These are phyloP conservation scores for Salix koriyanagi DNA, from an alignment of 345 rosid genomes.

Conservation along the genomic window DNA sequence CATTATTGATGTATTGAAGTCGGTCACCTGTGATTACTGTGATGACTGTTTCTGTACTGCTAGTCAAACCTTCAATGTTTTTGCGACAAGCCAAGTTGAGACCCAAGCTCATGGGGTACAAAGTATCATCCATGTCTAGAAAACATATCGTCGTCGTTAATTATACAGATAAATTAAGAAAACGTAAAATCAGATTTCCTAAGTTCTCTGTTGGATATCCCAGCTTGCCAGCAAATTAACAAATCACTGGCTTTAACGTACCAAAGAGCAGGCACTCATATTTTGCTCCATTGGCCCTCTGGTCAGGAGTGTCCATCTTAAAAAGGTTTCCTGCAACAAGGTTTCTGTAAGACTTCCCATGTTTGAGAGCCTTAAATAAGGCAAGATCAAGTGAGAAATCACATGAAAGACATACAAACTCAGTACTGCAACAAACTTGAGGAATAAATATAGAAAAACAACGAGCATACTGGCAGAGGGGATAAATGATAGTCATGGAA, in stretches of 20 bases:
- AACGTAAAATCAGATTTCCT: not conserved
- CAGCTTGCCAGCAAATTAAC: not conserved
- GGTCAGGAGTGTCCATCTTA: slow-evolving; percentile 48
- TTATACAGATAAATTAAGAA: too few species aligned
- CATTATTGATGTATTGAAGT: not conserved
- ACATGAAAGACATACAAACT: not conserved
- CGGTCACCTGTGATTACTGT: not conserved
- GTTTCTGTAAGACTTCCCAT: not conserved
- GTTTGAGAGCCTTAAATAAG: not conserved
- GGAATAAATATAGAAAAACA: not conserved
- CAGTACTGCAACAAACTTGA: not conserved
- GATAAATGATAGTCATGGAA: not conserved
- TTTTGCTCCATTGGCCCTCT: slow-evolving; percentile 35
- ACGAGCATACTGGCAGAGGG: not conserved
- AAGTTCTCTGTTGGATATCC: not conserved
- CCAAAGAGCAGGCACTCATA: slow-evolving; percentile 87
- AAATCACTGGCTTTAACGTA: slow-evolving; percentile 13
- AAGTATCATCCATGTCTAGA: slow-evolving; percentile 85
- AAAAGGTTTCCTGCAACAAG: slow-evolving; percentile 26
- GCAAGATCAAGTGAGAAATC: not conserved
- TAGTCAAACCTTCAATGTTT: slow-evolving; percentile 64
- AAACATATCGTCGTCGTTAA: not conserved
- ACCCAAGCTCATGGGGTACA: slow-evolving; percentile 72
- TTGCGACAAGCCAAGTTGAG: slow-evolving; percentile 80
- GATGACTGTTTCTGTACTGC: not conserved